Percentiles rank a stretch among this genome's conserved stretches.
phyloP scores from a whole-genome alignment of 192 early-diverging fungal genomes.

The Pilaira anomala region DNA sequence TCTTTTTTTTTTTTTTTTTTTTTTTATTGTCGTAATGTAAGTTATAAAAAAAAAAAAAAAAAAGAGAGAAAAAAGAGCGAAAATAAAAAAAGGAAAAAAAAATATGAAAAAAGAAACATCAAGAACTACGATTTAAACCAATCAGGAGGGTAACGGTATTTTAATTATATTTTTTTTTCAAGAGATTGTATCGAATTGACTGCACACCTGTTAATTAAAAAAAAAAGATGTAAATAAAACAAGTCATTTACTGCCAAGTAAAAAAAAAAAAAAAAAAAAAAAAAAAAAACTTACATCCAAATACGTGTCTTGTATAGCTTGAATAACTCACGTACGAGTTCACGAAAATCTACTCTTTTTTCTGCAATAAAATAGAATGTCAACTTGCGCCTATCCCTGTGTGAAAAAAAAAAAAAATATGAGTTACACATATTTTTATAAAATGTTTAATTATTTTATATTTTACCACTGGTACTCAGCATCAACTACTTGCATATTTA shows the following conservation, averaged over 20 bases:
- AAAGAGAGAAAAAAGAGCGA: not conserved
- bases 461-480: conserved; percentile 96
- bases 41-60: conserved; percentile 1
- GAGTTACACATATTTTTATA: not conserved
- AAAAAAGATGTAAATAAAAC: not conserved
- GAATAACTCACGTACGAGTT: conserved; percentile 93
- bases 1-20: too few species aligned
- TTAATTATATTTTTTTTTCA: not conserved
- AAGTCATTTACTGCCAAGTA: not conserved
- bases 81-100: not conserved
- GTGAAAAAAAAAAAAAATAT: not conserved
- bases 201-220: conserved; percentile 1
- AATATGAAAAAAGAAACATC: not conserved
- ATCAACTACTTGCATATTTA: conserved; percentile 94
- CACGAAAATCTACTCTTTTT: conserved; percentile 92
- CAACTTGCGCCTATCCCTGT: conserved; percentile 92
- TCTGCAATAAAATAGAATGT: conserved; percentile 97
- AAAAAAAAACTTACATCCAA: conserved; percentile 75
- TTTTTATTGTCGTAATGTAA: too few species aligned
- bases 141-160: not conserved
- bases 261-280: not conserved
- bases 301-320: conserved; percentile 98
- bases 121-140: not conserved
- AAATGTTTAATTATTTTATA: conserved; percentile 4
- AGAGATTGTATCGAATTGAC: not conserved